Evolutionary conservation across 352 stramenopile species (phyloP).

Genomic region (Paralagenidium karlingii): DNA sequence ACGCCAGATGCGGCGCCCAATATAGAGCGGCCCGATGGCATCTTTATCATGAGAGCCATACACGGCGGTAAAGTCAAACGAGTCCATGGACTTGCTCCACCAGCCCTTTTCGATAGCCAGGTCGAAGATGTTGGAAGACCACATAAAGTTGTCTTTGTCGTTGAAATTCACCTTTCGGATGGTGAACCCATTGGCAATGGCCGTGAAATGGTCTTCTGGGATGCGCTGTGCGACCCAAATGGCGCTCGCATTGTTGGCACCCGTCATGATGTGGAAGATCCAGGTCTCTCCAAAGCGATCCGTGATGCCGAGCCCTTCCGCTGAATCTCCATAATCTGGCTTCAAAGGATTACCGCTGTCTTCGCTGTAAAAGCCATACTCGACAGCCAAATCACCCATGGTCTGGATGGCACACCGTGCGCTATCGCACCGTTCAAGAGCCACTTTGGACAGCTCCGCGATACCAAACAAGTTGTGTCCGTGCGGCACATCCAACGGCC

Average conservation of each 20-base stretch:
- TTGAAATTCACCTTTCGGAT: conserved; percentile 81
- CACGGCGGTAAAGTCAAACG: conserved; percentile 57
- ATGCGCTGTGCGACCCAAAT: conserved; percentile 91
- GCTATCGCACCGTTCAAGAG: conserved; percentile 79
- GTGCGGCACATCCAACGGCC: conserved; percentile 32
- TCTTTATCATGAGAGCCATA: conserved; percentile 60
- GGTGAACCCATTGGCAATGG: conserved; percentile 88
- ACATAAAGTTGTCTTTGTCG: conserved; percentile 78
- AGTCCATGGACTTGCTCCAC: conserved; percentile 39
- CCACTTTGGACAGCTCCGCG: conserved; percentile 82
- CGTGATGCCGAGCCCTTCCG: conserved; percentile 77
- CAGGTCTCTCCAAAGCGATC: conserved; percentile 85
- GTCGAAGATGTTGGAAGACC: conserved; percentile 73
- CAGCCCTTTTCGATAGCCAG: conserved; percentile 79
- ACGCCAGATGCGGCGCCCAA: conserved; percentile 81
- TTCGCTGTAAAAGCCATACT: conserved; percentile 92
- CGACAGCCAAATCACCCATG: conserved; percentile 87
- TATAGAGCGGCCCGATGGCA: conserved; percentile 52
- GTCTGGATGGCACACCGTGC: conserved; percentile 75
- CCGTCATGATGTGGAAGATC: conserved; percentile 92
- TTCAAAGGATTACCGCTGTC: conserved; percentile 50
- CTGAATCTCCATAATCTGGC: conserved; percentile 54
- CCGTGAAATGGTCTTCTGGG: conserved; percentile 79
- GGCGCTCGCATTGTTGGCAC: conserved; percentile 67
- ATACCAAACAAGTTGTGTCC: conserved; percentile 87